Conservation (phyloP, 345 rosid species). For the Sonneratia alba region DNA sequence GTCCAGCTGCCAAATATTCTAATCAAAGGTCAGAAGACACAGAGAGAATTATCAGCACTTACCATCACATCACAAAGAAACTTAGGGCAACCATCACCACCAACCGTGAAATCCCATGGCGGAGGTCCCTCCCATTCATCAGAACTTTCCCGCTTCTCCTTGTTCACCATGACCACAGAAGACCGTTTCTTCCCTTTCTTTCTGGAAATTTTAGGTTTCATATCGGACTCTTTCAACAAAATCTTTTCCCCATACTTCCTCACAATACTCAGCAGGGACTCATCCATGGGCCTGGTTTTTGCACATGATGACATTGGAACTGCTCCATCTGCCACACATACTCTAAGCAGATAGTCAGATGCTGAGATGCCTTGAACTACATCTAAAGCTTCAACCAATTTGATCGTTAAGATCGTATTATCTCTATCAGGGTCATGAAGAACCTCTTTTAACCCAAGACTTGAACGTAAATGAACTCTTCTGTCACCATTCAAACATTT, state of each 20-base stretch:
- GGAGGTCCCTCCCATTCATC: constrained; percentile 72
- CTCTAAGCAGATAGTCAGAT: constrained; percentile 30
- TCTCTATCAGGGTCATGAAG: constrained; percentile 26
- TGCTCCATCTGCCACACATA: constrained; percentile 24
- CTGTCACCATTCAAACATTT: constrained; percentile 6
- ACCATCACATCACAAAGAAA: constrained; percentile 97
- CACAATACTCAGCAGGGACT: constrained; percentile 45
- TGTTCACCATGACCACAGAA: constrained; percentile 15
- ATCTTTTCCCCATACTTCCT: constrained; percentile 63
- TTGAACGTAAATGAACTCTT: constrained; percentile 18
- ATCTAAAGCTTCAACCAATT: constrained; percentile 43
- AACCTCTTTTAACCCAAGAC: constrained; percentile 58
- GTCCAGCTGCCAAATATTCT: neutral
- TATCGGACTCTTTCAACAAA: constrained; percentile 59
- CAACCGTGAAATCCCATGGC: constrained; percentile 70
- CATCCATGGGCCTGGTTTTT: constrained; percentile 64
- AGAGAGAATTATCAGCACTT: constrained; percentile 9
- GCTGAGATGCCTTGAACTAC: constrained; percentile 46
- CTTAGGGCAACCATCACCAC: constrained; percentile 85
- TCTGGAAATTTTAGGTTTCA: constrained; percentile 44
- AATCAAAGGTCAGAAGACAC: neutral
- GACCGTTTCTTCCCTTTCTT: constrained; percentile 49
- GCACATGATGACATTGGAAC: constrained; percentile 23
- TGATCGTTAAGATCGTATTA: constrained; percentile 24
- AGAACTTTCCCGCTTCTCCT: constrained; percentile 27